Percentiles rank a stretch among this genome's conserved stretches.
phyloP scores from a whole-genome alignment of 73 alveolate genomes.

The Uronychia binucleata region DNA sequence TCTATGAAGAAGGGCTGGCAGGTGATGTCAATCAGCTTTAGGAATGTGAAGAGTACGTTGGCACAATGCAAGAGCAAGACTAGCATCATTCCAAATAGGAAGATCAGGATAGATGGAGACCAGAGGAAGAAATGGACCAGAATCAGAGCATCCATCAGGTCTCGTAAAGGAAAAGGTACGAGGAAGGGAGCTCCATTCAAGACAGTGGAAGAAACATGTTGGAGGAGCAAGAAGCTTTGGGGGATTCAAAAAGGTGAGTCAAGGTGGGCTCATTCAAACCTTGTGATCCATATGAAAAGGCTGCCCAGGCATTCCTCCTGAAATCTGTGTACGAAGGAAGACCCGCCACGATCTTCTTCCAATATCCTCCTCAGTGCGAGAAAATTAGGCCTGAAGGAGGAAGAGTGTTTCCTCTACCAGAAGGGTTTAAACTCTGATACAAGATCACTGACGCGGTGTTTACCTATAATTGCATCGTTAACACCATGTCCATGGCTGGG shows the following conservation, averaged over 20 bases:
- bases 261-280: not conserved
- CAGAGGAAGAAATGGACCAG: not conserved
- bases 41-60: not conserved
- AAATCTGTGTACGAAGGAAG: conserved; percentile 25
- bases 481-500: conserved; percentile 23
- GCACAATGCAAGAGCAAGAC: not conserved
- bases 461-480: conserved; percentile 36
- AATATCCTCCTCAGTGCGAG: conserved; percentile 51
- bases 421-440: conserved; percentile 23
- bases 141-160: not conserved
- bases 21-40: not conserved
- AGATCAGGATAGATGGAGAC: not conserved
- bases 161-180: too few species aligned
- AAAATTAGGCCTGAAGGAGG: conserved; percentile 6
- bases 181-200: not conserved
- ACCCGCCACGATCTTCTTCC: conserved; percentile 51
- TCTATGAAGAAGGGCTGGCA: not conserved
- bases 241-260: not conserved
- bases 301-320: conserved; percentile 10
- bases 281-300: conserved; percentile 26
- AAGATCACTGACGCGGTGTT: conserved; percentile 34
- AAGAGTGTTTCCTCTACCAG: conserved; percentile 2
- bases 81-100: not conserved
- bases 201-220: not conserved
- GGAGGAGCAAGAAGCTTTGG: not conserved